Evolutionary conservation across 495 filamentous ascomycete species (phyloP), one percentile per base, ranked within the genome.

Genomic region (Podospora pseudoanserina): DNA sequence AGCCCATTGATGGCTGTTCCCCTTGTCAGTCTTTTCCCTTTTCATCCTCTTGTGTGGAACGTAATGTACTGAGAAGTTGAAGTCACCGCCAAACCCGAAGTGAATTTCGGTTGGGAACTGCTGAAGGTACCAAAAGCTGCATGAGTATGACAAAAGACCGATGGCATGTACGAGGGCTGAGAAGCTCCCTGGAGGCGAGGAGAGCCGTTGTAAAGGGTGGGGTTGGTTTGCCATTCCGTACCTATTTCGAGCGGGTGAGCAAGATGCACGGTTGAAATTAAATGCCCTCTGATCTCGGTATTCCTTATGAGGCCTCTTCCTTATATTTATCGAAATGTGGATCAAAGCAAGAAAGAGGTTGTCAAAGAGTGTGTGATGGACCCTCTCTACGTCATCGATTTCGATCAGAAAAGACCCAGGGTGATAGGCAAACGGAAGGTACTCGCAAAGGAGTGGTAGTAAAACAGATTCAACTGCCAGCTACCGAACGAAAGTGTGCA

Each of bases 31-130:
- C 23, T 23, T 23, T 23, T 23, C 1, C 1, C 23, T 23, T 23
- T 23, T 23, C 23, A 23, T 23, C 23, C 23, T 23, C 23, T 23
- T 23, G 23, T 23, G 23, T 23, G 23, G 23, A 23, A 23, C 23
- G 23, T 23, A 23, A 23, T 23, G 23, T 23, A 23, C 23, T 96
- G 60, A 94, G 81, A 78, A 90, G 94, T 78, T 94, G 91, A 72
- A 89, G 75, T 94, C 90, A 84, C 91, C 93, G 26, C 92, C 93
- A 74, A 90, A 95, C 23, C 89, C 86, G 15, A 86, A 81, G 69
- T 88, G 89, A 63, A 90, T 88, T 60, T 69, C 67, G 39, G 73
- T 81, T 16, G 80, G 80, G 71, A 74, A 78, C 68, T 68, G 66
- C 39, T 69, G 64, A 32, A 79, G 77, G 65, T 84, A 93, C 74